A percentile compares a stretch with the other conserved stretches of the same genome.
Conservation (phyloP, 805 yeast genomes). For the Spathaspora arborariae region DNA sequence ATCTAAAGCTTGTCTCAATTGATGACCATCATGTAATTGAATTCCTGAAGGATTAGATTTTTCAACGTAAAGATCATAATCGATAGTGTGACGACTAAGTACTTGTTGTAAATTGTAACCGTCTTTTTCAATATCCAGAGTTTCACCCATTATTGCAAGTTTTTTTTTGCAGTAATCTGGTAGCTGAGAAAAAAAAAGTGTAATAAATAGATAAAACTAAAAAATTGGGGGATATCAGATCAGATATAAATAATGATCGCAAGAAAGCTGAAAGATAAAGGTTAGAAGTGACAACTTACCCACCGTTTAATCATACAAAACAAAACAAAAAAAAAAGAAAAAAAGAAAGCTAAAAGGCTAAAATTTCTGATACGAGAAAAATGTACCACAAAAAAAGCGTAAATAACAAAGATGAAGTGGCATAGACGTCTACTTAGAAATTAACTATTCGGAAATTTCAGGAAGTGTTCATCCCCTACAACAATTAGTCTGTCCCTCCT, state of each 20-base stretch:
- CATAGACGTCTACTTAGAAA: not conserved
- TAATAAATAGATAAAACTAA: not conserved
- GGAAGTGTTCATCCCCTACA: too few relatives aligned
- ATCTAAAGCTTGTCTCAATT: conserved; percentile 41
- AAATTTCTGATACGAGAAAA: not conserved
- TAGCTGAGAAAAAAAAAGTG: not conserved
- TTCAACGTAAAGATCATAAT: conserved; percentile 44
- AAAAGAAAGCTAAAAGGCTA: not conserved
- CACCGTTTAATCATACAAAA: not conserved
- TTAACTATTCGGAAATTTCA: not conserved
- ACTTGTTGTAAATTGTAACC: conserved; percentile 16
- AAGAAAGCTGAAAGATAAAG: not conserved
- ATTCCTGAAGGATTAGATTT: conserved; percentile 39
- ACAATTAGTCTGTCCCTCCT: not conserved
- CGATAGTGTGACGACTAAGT: conserved; percentile 37
- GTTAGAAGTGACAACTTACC: not conserved
- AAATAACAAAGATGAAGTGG: not conserved
- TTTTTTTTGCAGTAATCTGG: conserved; percentile 8
- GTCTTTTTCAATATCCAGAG: conserved; percentile 6
- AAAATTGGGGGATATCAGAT: not conserved
- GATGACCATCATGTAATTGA: conserved; percentile 40
- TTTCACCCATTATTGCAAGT: conserved; percentile 3
- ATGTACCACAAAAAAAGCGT: not conserved
- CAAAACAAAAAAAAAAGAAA: not conserved
- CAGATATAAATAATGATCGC: not conserved